Conservation (phyloP, 139 green algal species). For the Closterium sp. region DNA sequence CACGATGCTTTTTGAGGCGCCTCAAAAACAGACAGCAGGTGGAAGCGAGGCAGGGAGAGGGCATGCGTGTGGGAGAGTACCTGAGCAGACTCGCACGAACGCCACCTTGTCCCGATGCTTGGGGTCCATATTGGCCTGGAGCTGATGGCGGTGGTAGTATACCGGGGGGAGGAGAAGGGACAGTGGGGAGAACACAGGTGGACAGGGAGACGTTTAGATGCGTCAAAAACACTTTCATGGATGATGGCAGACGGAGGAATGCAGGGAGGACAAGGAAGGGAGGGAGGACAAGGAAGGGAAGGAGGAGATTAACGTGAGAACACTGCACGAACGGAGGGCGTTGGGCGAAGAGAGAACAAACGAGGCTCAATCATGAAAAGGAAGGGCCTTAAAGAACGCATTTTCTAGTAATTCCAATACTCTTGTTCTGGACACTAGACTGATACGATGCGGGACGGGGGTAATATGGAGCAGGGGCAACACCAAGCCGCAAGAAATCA, state of each 20-base stretch:
- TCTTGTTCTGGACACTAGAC: no score
- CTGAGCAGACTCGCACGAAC: slow-evolving; percentile 55
- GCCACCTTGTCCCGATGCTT: slow-evolving; percentile 72
- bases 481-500: no score
- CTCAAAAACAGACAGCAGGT: not conserved
- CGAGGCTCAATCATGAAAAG: no score
- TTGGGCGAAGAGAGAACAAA: no score
- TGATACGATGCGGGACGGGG: no score
- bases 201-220: no score
- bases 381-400: no score
- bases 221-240: no score
- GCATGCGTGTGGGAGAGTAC: slow-evolving; percentile 18
- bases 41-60: not conserved
- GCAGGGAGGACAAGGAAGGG: not conserved
- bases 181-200: not conserved
- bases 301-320: no score
- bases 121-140: slow-evolving; percentile 78
- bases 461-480: no score
- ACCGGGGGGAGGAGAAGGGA: not conserved
- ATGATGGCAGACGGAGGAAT: not conserved
- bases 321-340: no score
- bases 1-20: not conserved
- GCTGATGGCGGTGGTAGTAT: slow-evolving; percentile 34
- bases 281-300: not conserved
- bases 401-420: no score